Percentiles rank a stretch among this genome's conserved stretches.
Evolutionary conservation across 2,329 filamentous ascomycete genomes (phyloP).

Genomic region (Venturia carpophila): DNA sequence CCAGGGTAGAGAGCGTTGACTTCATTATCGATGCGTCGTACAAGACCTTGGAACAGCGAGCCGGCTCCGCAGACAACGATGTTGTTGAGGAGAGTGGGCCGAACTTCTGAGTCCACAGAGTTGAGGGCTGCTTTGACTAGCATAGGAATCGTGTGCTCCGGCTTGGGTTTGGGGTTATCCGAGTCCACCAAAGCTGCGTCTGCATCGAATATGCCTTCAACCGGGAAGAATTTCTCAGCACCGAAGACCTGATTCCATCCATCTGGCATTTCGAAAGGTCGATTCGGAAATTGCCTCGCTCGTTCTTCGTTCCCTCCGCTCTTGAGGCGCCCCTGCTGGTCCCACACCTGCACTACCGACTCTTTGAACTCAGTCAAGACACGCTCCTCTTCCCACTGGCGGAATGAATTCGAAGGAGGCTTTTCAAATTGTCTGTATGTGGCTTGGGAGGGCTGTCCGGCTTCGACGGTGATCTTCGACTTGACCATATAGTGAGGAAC

Average conservation of each 20-base stretch:
- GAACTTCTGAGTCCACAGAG: constrained; percentile 80
- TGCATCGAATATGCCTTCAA: constrained; percentile 87
- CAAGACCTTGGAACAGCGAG: constrained; percentile 83
- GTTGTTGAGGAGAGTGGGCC: constrained; percentile 74
- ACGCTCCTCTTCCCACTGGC: constrained; percentile 80
- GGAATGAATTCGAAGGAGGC: constrained; percentile 61
- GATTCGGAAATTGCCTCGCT: constrained; percentile 59
- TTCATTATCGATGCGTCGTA: constrained; percentile 80
- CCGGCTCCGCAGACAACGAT: constrained; percentile 88
- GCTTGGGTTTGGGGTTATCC: constrained; percentile 49
- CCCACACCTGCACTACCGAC: constrained; percentile 90
- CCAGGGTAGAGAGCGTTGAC: constrained; percentile 74
- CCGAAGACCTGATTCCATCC: constrained; percentile 95
- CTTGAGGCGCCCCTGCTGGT: constrained; percentile 62
- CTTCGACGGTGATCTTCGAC: constrained; percentile 82
- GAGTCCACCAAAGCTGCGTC: constrained; percentile 51
- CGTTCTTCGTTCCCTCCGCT: constrained; percentile 62
- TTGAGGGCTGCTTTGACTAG: constrained; percentile 70
- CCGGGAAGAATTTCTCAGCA: constrained; percentile 74
- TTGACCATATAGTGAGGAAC: constrained; percentile 82
- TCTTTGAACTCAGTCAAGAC: constrained; percentile 96
- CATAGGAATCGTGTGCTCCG: constrained; percentile 73
- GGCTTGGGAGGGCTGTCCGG: constrained; percentile 69
- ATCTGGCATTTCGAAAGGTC: constrained; percentile 94
- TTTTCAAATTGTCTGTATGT: constrained; percentile 62